Percentiles rank a stretch among this genome's conserved stretches.
These are phyloP conservation scores for Mortierella sp. DNA, from an alignment of 371 early-diverging fungal genomes.

Conservation along the genomic window DNA sequence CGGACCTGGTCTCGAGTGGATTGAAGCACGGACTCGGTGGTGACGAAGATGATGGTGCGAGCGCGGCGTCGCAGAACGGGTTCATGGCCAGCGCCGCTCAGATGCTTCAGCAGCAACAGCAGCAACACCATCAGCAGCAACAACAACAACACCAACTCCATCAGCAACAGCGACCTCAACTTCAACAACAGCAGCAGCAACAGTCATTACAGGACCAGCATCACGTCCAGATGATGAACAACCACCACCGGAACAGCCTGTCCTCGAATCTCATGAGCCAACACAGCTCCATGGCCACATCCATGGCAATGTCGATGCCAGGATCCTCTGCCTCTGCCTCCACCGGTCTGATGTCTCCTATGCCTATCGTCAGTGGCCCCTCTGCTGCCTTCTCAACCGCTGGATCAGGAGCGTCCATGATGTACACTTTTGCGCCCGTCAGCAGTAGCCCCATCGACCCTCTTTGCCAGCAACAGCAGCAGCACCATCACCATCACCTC, in stretches of 20 bases:
- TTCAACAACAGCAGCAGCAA: conserved; percentile 15
- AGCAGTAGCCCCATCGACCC: conserved; percentile 7
- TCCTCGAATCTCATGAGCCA: neutral
- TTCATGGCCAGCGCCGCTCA: conserved; percentile 12
- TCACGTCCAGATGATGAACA: conserved; percentile 19
- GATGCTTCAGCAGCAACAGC: conserved; percentile 18
- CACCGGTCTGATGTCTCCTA: conserved; percentile 9
- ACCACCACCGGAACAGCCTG: conserved; percentile 11
- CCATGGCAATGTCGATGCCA: conserved; percentile 21
- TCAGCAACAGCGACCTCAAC: conserved; percentile 25
- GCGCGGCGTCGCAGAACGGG: conserved; percentile 5
- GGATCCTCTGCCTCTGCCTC: neutral
- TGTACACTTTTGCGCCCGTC: conserved; percentile 13
- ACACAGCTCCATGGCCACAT: conserved; percentile 14
- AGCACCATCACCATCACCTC: conserved; percentile 16
- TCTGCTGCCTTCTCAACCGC: neutral
- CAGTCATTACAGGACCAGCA: conserved; percentile 11
- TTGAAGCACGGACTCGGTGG: conserved; percentile 19
- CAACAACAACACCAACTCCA: conserved; percentile 26
- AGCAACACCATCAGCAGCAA: conserved; percentile 21
- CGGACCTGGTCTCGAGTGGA: conserved; percentile 10
- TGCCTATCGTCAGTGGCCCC: conserved; percentile 1
- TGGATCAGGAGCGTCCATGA: conserved; percentile 11
- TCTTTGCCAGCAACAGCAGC: conserved; percentile 19
- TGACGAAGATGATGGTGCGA: neutral